phyloP scores from a whole-genome alignment of 129 eudicot species.

The Centella asiatica region DNA sequence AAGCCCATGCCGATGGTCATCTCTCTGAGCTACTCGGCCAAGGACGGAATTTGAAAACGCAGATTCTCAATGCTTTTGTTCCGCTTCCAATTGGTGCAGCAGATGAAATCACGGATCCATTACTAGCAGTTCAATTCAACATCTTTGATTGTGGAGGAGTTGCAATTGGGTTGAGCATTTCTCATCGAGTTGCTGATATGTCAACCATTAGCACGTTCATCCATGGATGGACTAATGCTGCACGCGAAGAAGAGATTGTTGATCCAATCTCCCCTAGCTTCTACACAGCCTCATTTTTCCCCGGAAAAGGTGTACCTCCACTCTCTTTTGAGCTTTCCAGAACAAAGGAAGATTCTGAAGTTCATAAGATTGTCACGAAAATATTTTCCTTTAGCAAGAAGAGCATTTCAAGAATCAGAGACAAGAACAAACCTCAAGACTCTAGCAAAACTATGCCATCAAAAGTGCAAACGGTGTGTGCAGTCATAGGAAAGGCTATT shows the following conservation, averaged over 20 bases:
- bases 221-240: neutral
- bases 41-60: neutral
- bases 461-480: neutral
- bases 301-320: neutral
- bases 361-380: neutral
- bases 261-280: neutral
- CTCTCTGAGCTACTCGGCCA: neutral
- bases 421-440: neutral
- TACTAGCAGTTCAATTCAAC: conserved; percentile 3
- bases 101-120: neutral
- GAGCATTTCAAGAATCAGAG: neutral
- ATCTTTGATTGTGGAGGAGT: conserved; percentile 5
- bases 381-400: neutral
- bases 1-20: conserved; percentile 1
- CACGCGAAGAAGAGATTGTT: neutral
- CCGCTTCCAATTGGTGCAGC: conserved; percentile 7
- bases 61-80: conserved; percentile 1
- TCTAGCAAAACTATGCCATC: neutral
- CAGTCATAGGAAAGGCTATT: neutral
- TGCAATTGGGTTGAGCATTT: neutral
- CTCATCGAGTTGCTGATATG: conserved; percentile 1
- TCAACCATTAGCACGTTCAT: neutral
- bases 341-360: neutral
- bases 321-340: neutral
- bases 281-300: conserved; percentile 2